A percentile compares a stretch with the other conserved stretches of the same genome.
phyloP scores from a whole-genome alignment of 2,329 filamentous ascomycete species.

The Endothia cerciana region DNA sequence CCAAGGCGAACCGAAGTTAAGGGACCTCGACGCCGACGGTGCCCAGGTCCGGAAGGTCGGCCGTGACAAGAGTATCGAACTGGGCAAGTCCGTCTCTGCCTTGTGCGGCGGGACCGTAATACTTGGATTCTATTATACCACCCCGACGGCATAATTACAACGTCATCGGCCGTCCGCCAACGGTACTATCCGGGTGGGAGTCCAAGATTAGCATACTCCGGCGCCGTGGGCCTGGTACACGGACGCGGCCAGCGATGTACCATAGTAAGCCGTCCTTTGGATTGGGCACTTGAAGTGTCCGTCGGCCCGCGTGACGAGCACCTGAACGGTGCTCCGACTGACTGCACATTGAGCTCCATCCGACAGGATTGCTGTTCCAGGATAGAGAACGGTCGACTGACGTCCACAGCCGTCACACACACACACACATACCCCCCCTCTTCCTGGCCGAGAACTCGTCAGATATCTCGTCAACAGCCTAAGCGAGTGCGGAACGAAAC shows the following conservation, averaged over 20 bases:
- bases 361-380: too few species aligned
- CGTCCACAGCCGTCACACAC: too few species aligned
- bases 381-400: background rate
- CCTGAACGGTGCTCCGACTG: background rate
- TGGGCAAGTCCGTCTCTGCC: background rate
- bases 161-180: background rate
- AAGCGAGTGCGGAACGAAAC: slow-evolving; percentile 15
- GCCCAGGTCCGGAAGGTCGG: slow-evolving; percentile 1
- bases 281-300: background rate
- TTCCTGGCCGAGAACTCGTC: too few species aligned
- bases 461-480: too few species aligned
- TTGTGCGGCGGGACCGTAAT: background rate
- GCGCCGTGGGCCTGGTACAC: background rate
- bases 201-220: slow-evolving; percentile 9
- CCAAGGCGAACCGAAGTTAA: slow-evolving; percentile 5
- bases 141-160: background rate
- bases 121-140: background rate
- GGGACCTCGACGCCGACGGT: background rate
- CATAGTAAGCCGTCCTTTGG: background rate
- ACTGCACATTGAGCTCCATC: too few species aligned
- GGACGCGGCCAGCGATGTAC: background rate
- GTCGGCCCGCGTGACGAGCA: background rate
- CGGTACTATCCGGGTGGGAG: background rate
- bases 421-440: too few species aligned
- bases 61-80: background rate